A percentile compares a stretch with the other conserved stretches of the same genome.
Evolutionary conservation across 1,284 basidiomycete species (phyloP).

Genomic region (Anthracocystis walkeri): DNA sequence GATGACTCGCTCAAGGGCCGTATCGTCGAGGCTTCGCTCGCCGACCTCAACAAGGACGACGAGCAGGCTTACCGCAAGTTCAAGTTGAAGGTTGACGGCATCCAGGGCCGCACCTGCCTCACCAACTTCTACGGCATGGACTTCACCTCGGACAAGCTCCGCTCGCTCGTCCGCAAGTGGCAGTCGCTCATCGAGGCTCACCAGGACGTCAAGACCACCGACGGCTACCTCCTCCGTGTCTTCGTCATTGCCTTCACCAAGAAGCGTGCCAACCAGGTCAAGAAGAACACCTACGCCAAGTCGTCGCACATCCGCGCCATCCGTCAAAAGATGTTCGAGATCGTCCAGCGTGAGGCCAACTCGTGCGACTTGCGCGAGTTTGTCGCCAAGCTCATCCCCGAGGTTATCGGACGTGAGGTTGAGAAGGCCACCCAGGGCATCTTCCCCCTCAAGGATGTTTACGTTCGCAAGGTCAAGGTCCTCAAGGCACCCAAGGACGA

Average conservation of each 20-base stretch:
- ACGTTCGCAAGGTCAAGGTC: conserved; percentile 91
- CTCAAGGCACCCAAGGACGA: conserved; percentile 98
- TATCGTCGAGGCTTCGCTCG: conserved; percentile 94
- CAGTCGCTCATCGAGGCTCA: conserved; percentile 98
- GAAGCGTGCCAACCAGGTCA: conserved; percentile 94
- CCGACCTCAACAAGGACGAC: conserved; percentile 99
- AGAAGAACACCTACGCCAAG: conserved; percentile 99
- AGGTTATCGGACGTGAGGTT: conserved; percentile 99
- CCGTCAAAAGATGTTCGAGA: conserved; percentile 99
- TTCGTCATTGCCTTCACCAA: conserved; percentile 99
- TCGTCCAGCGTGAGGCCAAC: conserved; percentile 95
- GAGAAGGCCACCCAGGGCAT: conserved; percentile 97
- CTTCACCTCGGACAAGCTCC: conserved; percentile 99
- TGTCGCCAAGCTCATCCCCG: conserved; percentile 97
- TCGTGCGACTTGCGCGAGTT: conserved; percentile 95
- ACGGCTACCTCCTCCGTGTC: conserved; percentile 98
- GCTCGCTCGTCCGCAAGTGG: conserved; percentile 99
- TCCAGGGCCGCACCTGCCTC: conserved; percentile 98
- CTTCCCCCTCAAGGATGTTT: conserved; percentile 91
- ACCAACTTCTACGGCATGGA: conserved; percentile 99
- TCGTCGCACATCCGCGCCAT: conserved; percentile 95
- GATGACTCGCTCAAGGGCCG: conserved; percentile 98
- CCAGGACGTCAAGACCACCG: conserved; percentile 98
- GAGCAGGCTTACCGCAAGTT: conserved; percentile 99
- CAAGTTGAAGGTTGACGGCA: conserved; percentile 95